Conservation (phyloP, 1,284 basidiomycete genomes). For the Xanthoconium separans region DNA sequence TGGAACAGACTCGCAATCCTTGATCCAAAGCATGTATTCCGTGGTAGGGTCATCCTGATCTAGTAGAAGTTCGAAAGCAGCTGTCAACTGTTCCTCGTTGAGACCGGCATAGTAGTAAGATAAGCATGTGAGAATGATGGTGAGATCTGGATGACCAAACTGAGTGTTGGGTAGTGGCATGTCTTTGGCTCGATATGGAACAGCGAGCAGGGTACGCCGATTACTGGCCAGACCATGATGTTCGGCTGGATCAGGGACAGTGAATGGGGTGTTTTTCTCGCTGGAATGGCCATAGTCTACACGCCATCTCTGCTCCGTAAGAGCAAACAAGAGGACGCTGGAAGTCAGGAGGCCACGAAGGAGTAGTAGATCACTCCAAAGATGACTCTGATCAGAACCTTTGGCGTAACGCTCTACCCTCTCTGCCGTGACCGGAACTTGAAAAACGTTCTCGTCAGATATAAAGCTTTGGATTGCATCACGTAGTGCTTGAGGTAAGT, state of each 20-base stretch:
- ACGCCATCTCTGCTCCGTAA: conserved; percentile 1
- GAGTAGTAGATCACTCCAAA: not conserved
- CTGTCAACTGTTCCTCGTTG: not conserved
- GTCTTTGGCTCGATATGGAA: conserved; percentile 1
- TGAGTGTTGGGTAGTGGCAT: not conserved
- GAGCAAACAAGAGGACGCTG: not conserved
- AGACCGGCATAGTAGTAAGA: not conserved
- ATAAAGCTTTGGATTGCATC: not conserved
- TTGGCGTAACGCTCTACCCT: not conserved
- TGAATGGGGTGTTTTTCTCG: too few relatives aligned
- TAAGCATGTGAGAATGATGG: not conserved
- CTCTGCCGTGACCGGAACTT: not conserved
- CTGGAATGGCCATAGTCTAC: not conserved
- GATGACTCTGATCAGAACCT: not conserved
- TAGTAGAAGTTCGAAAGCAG: not conserved
- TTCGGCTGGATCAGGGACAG: too few relatives aligned
- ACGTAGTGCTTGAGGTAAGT: too few relatives aligned
- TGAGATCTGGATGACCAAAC: not conserved
- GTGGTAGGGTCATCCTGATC: not conserved
- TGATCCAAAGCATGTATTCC: not conserved
- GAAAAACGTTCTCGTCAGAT: not conserved
- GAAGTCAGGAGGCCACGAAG: not conserved
- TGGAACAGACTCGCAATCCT: not conserved
- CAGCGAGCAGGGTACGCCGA: not conserved
- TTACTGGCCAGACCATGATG: too few relatives aligned